phyloP scores from a whole-genome alignment of 2,329 filamentous ascomycete species.

The Sporothrix dimorphospora region DNA sequence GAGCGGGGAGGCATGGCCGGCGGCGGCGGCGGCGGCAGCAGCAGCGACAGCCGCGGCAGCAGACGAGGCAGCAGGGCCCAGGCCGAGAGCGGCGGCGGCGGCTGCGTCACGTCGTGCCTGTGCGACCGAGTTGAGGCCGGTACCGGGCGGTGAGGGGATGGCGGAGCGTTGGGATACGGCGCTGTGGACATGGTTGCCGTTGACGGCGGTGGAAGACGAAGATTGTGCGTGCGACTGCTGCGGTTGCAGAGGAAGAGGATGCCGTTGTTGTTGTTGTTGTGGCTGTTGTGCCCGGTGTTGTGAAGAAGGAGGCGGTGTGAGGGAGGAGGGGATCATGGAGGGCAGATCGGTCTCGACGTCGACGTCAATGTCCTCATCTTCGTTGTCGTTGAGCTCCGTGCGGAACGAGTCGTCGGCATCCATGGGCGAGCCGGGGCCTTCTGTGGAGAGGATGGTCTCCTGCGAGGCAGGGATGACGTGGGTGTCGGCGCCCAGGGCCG shows the following conservation, averaged over 20 bases:
- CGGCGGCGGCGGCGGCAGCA: neutral
- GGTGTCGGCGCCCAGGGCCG: constrained; percentile 31
- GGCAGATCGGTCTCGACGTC: constrained; percentile 47
- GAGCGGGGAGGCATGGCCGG: constrained; percentile 12
- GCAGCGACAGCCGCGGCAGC: neutral
- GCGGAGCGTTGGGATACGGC: constrained; percentile 49
- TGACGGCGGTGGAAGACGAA: neutral
- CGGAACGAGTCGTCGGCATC: constrained; percentile 55
- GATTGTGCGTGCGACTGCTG: constrained; percentile 30
- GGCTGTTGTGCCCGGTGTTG: constrained; percentile 8
- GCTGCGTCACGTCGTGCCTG: constrained; percentile 34
- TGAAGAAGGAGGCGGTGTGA: constrained; percentile 61
- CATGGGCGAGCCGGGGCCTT: constrained; percentile 56
- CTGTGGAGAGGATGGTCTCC: constrained; percentile 61
- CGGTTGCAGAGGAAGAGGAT: constrained; percentile 28
- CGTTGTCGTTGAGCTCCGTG: constrained; percentile 54
- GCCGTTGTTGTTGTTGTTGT: constrained; percentile 22
- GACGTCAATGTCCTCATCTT: constrained; percentile 47
- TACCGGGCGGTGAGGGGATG: constrained; percentile 60
- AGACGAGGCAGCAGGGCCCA: neutral
- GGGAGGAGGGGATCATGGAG: constrained; percentile 57
- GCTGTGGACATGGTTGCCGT: constrained; percentile 37
- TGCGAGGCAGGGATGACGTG: constrained; percentile 50
- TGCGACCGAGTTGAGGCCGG: constrained; percentile 43
- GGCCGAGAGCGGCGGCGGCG: neutral